Conservation (phyloP, 2,329 filamentous ascomycete genomes). For the Penicillium sumatraense region DNA sequence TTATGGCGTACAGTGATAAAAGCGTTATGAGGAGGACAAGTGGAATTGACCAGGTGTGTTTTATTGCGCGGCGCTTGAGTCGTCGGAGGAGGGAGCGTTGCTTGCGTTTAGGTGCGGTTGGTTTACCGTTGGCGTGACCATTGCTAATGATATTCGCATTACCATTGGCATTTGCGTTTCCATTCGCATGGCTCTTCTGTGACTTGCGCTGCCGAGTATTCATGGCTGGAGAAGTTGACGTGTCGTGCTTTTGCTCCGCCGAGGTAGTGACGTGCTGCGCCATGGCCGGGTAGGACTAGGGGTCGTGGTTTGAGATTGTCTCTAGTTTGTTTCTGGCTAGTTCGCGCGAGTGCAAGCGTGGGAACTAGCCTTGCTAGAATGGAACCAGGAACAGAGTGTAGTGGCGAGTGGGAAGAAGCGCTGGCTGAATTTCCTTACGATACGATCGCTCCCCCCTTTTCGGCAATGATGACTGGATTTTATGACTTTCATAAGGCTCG, state of each 20-base stretch:
- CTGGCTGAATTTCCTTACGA: background rate
- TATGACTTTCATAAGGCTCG: background rate
- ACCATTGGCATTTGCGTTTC: background rate
- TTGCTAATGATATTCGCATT: background rate
- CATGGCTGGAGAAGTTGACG: background rate
- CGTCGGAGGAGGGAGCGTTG: constrained; percentile 23
- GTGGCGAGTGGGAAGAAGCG: background rate
- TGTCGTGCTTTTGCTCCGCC: background rate
- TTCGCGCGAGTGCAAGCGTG: background rate
- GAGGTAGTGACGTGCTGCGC: background rate
- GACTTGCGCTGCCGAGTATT: background rate
- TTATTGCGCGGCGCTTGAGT: constrained; percentile 36
- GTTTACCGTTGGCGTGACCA: background rate
- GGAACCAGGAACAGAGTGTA: background rate
- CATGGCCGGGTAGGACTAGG: background rate
- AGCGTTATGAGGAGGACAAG: constrained; percentile 68
- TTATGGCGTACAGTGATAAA: constrained; percentile 69
- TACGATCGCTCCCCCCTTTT: background rate
- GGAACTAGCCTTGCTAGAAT: background rate
- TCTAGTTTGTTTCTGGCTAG: background rate
- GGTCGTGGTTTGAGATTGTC: background rate
- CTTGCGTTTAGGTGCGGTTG: background rate
- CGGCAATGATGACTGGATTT: background rate
- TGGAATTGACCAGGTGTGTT: constrained; percentile 68
- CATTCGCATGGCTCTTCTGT: background rate